A percentile compares a stretch with the other conserved stretches of the same genome.
phyloP scores from a whole-genome alignment of 495 filamentous ascomycete species.

The Podospora bellae-mahoneyi region DNA sequence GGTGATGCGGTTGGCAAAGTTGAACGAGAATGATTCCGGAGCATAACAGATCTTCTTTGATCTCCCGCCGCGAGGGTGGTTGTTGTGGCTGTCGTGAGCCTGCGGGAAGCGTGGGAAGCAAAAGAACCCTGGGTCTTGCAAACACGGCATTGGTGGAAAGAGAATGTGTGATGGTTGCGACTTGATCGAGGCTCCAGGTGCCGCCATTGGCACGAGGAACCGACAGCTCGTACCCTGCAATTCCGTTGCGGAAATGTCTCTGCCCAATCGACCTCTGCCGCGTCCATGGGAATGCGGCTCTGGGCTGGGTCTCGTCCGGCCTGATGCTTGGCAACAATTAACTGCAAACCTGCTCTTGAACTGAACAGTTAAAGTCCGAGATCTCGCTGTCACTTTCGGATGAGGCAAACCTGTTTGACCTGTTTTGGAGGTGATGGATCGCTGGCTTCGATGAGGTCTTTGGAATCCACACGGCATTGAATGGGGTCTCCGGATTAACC shows the following conservation, averaged over 20 bases:
- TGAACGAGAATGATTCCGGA: neutral
- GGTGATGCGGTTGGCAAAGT: neutral
- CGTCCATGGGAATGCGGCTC: neutral
- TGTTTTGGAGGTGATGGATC: too few species aligned
- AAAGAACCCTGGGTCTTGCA: neutral
- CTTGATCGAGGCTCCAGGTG: neutral
- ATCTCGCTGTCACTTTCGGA: neutral
- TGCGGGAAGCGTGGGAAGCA: neutral
- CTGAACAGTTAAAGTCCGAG: neutral
- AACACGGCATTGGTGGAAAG: neutral
- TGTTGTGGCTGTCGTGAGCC: neutral
- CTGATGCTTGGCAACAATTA: conserved; percentile 1
- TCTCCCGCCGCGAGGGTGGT: conserved; percentile 7
- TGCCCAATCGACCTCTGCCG: conserved; percentile 3
- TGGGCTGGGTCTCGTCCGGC: neutral
- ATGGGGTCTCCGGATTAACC: too few species aligned
- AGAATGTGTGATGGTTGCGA: neutral
- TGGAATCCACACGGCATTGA: neutral
- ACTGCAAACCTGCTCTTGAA: neutral
- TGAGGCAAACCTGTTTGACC: neutral
- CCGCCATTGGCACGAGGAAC: conserved; percentile 4
- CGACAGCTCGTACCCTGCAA: neutral
- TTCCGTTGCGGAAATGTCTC: neutral
- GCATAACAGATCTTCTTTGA: conserved; percentile 14
- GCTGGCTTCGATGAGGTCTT: neutral